Evolutionary conservation across 768 basidiomycete species (phyloP), one percentile per base, ranked within the genome.

Genomic region (Kwoniella sp.): DNA sequence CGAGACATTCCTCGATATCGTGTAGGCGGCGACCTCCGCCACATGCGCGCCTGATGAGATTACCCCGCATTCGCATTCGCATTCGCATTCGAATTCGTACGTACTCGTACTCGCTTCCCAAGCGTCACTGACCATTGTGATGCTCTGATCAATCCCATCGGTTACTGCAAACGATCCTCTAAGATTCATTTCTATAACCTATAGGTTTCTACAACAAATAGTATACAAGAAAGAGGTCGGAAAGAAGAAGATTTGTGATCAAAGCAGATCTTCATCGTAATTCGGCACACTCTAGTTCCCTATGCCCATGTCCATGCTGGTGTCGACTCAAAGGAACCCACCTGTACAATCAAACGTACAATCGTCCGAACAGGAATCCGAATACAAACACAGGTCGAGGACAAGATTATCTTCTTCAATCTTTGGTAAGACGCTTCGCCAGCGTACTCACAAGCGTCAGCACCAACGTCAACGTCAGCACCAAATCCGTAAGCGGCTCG

Each of bases 101-200:
- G n/a, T n/a, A n/a, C n/a, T n/a, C n/a, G n/a, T n/a, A 44, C 40
- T 44, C 40, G 40, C 40, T 44, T 44, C 40, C 40, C 40, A 44
- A 44, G 40, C 40, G 40, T 44, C 40, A 44, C 33, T 33, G 33
- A 33, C 33, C 33, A 33, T n/a, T n/a, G n/a, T n/a, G n/a, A n/a
- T n/a, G n/a, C n/a, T n/a, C n/a, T n/a, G n/a, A n/a, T n/a, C n/a
- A n/a, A n/a, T n/a, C n/a, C n/a, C n/a, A n/a, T n/a, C n/a, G n/a
- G n/a, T n/a, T n/a, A n/a, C n/a, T n/a, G n/a, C n/a, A n/a, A n/a
- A n/a, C n/a, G n/a, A n/a, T n/a, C n/a, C n/a, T n/a, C n/a, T n/a
- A n/a, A n/a, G n/a, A n/a, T n/a, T n/a, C n/a, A n/a, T n/a, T n/a
- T n/a, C n/a, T n/a, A n/a, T n/a, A n/a, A n/a, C n/a, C n/a, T n/a